phyloP scores from a whole-genome alignment of 108 stramenopile species.

The Aurantiochytrium sp. region DNA sequence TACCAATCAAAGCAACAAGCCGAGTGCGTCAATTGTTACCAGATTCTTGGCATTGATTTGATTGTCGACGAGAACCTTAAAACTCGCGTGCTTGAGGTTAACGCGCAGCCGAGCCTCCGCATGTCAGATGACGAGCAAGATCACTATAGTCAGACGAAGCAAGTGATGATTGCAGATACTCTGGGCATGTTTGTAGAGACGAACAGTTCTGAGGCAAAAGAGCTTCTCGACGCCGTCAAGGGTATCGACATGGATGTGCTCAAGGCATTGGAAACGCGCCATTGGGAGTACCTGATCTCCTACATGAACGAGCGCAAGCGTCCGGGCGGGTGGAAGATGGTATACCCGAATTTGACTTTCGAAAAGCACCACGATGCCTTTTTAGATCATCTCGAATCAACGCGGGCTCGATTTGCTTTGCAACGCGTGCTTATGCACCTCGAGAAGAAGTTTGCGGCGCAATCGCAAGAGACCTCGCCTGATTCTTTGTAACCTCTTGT shows the following conservation, averaged over 20 bases:
- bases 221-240: not conserved
- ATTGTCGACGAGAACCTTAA: not conserved
- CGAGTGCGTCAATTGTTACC: not conserved
- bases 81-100: not conserved
- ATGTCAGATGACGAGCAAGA: not conserved
- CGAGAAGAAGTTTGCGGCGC: not conserved
- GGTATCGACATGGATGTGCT: not conserved
- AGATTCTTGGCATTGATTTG: not conserved
- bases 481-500: too few relatives aligned
- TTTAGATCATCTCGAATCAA: not conserved
- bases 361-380: not conserved
- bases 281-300: not conserved
- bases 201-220: not conserved
- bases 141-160: not conserved
- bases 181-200: not conserved
- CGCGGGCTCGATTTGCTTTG: not conserved
- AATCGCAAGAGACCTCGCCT: not conserved
- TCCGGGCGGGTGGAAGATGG: not conserved
- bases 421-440: not conserved
- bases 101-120: slow-evolving; percentile 10
- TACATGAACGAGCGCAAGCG: not conserved
- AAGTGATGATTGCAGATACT: not conserved
- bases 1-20: not conserved
- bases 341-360: not conserved
- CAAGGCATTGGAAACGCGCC: not conserved